Evolutionary conservation across 2,329 filamentous ascomycete genomes (phyloP), one percentile per base, ranked within the genome.

Genomic region (Tricladium varicosporioides): DNA sequence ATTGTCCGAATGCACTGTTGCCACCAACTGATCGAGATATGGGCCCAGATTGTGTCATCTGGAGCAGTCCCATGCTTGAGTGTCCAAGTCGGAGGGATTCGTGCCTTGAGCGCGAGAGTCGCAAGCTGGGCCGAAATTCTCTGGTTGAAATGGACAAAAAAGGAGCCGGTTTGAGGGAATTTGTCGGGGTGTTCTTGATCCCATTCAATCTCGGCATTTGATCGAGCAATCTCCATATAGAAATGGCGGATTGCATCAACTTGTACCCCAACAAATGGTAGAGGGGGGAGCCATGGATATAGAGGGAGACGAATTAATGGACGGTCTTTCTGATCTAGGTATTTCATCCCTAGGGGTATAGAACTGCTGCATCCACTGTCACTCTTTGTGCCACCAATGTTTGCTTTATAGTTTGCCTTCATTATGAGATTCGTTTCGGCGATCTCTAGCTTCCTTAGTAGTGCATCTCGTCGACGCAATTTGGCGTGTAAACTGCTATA

Each of bases 71-170:
- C 92, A 31, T 59, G 31, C 49, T 58, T 58, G 33, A 61, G 47
- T 22, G 56, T 61, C 52, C 19, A 63, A 19, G 48, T 51, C 13
- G 33, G 49, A 19, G 52, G 50, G 42, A 58, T 27, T 45, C 22
- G 31, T 5, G 57, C 53, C 48, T 60, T 58, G 11, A 60, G 42
- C 11, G 48, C 57, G n/a, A 62, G 92, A 80, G 48, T 89, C 86
- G 92, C 92, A 42, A 61, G 59, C 40, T 16, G 32, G 16, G 40
- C 45, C 2, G 92, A 91, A 1, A 96, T 88, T 70, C 96, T 92
- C 67, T 96, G 88, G 69, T 97, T 96, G 79, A 97, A 97, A 69
- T 97, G 92, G 60, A 97, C 89, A 66, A 97, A 97, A 0, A 92
- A 92, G 0, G 92, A 96, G 67, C 89, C 95, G 89, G 95, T 92